Evolutionary conservation across 768 basidiomycete species (phyloP).

Genomic region (Panellus pusillus): DNA sequence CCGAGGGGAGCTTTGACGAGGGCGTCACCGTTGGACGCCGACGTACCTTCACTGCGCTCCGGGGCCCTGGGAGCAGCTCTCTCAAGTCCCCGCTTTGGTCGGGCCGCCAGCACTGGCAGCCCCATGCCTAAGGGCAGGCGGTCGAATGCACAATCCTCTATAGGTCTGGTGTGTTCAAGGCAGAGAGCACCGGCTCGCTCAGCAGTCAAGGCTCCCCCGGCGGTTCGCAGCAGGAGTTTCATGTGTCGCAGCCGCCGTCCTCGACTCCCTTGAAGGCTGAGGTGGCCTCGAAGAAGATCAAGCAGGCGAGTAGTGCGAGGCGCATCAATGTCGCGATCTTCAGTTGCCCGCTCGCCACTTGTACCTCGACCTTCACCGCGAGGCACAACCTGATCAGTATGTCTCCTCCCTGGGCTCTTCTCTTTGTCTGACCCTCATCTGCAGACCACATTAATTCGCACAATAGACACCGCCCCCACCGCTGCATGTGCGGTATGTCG

Average conservation of each 20-base stretch:
- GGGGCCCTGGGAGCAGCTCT: conserved; percentile 2
- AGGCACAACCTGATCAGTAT: conserved; percentile 20
- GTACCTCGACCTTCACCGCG: conserved; percentile 21
- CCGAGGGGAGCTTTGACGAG: neutral
- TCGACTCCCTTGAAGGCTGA: conserved; percentile 11
- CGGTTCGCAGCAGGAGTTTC: conserved; percentile 16
- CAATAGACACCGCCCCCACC: conserved; percentile 18
- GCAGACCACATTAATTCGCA: conserved; percentile 22
- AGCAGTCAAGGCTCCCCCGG: conserved; percentile 7
- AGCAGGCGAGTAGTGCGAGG: conserved; percentile 14
- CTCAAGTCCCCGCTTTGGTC: neutral
- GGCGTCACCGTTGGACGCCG: conserved; percentile 9
- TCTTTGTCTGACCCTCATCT: neutral
- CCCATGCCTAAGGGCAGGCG: conserved; percentile 14
- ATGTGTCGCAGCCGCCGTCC: conserved; percentile 4
- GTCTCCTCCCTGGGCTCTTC: neutral
- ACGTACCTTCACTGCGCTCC: conserved; percentile 11
- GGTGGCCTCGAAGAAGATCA: conserved; percentile 21
- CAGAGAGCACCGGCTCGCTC: conserved; percentile 1
- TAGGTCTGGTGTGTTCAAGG: conserved; percentile 12
- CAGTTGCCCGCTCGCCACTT: conserved; percentile 1
- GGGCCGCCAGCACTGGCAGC: conserved; percentile 9
- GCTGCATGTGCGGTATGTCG: conserved; percentile 15
- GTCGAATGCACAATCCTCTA: neutral
- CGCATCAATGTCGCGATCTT: conserved; percentile 18